Conservation (phyloP, 441 rosid genomes). For the Gossypium schwendimanii region DNA sequence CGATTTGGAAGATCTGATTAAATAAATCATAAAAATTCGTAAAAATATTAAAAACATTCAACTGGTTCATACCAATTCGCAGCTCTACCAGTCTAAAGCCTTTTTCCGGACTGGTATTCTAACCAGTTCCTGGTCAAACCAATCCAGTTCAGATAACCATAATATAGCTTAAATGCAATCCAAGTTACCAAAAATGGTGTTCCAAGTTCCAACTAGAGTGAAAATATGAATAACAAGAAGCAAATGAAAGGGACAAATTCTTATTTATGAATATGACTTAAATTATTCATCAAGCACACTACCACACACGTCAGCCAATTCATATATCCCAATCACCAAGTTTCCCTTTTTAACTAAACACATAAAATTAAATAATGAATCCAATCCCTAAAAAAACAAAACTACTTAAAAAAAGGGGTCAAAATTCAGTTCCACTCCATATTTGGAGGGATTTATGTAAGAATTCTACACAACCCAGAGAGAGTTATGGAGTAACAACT, state of each 20-base stretch:
- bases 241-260: not conserved
- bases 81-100: too few relatives aligned
- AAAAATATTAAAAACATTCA: too few relatives aligned
- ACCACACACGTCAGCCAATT: slow-evolving; percentile 2
- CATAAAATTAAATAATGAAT: slow-evolving; percentile 32
- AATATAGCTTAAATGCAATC: not conserved
- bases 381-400: slow-evolving; percentile 34
- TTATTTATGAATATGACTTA: not conserved
- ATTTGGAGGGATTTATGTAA: slow-evolving; percentile 34
- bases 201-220: not conserved
- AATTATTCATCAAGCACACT: slow-evolving; percentile 7
- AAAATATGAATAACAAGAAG: not conserved
- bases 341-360: slow-evolving; percentile 17
- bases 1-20: too few relatives aligned
- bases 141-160: too few relatives aligned
- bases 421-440: slow-evolving; percentile 69
- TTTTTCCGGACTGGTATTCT: too few relatives aligned
- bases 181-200: not conserved
- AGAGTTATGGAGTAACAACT: slow-evolving; percentile 20
- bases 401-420: slow-evolving; percentile 43
- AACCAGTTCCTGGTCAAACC: too few relatives aligned
- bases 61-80: too few relatives aligned
- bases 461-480: slow-evolving; percentile 36
- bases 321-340: slow-evolving; percentile 27
- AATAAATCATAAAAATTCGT: too few relatives aligned